Base-by-base conservation (phyloP, 768 basidiomycete genomes). In the Kwoniella pini region DNA sequence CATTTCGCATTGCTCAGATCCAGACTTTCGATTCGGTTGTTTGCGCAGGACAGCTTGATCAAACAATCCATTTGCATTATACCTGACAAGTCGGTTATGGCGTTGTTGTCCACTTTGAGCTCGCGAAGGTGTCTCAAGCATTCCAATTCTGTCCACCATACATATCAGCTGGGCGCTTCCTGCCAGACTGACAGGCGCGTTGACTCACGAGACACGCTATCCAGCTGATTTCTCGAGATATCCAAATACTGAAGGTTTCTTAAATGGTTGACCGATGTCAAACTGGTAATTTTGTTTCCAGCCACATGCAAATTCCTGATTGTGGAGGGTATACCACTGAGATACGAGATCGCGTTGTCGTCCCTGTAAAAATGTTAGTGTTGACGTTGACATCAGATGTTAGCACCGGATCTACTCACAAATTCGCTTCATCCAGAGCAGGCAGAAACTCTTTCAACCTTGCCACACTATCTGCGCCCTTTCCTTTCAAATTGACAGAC, bases 371-470 rank as follows among this genome's bases (percentile, higher is more conserved):
- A n/a, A n/a, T n/a, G n/a, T n/a, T n/a, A n/a, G n/a, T n/a, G n/a
- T n/a, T n/a, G n/a, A n/a, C n/a, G n/a, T n/a, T n/a, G n/a, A n/a
- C n/a, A n/a, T n/a, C n/a, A n/a, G n/a, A n/a, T n/a, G n/a, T n/a
- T n/a, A n/a, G n/a, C n/a, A n/a, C 40, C 40, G 9, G 9, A 42
- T 19, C 86, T 17, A 42, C 89, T 74, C 75, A 94, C 91, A 98
- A 71, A 55, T 84, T 85, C 59, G 74, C 76, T 54, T 78, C 78
- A 24, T 91, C 90, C 38, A 97, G 81, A 57, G 81, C 83, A 19
- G 92, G 93, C 69, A 97, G 74, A 76, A 97, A 93, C 81, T 97
- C 94, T 65, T 95, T 93, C 63, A 89, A 73, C 57, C 90, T 80
- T 38, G 89, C 89, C 26, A 90, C 86, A 75, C 89, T 91, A 67